Base-by-base conservation (phyloP, 2,329 filamentous ascomycete genomes). In the Ascochyta viciae-villosae region DNA sequence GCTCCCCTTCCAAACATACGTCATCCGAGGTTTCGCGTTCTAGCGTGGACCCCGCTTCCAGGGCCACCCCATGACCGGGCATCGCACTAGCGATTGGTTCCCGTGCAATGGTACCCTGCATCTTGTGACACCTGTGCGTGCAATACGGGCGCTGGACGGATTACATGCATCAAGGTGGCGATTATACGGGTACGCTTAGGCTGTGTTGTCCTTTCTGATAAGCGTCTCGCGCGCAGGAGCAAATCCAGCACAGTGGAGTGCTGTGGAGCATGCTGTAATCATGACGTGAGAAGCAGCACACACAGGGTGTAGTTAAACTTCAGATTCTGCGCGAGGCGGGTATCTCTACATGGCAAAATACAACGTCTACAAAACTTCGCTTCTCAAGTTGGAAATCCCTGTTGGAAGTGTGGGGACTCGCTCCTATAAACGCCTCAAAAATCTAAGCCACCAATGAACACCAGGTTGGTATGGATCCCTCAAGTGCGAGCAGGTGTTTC, bases 401-500 rank as follows among this genome's bases (percentile, higher is more conserved):
- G 46, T 35, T 41, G 41, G 9, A 49, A 38, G 38, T 38, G 44
- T 44, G 45, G 40, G 45, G 35, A 50, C 26, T 44, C 31, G 43
- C 34, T 41, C 40, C 24, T 19, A 43, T 27, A 27, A 44, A 40
- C 43, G 54, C 48, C 44, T 38, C 15, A 35, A 43, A 19, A 16
- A 6, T 49, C 42, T 42, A 51, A 37, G 33, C 48, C 43, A 44
- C 47, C 53, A 51, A 51, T 48, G 13, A 56, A 51, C 53, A 47
- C 47, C 33, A 3, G 16, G 41, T 51, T 46, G 38, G 33, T 43
- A 44, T 34, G 13, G 7, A 51, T 51, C 15, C 31, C 39, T 22
- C 37, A 49, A 15, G 4, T 52, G 40, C 40, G 66, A 39, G 63
- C 62, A 37, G 80, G 78, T 26, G 79, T 80, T 24, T 80, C 77